Conservation (phyloP, 2,329 filamentous ascomycete genomes). For the Macrophomina phaseolina region DNA sequence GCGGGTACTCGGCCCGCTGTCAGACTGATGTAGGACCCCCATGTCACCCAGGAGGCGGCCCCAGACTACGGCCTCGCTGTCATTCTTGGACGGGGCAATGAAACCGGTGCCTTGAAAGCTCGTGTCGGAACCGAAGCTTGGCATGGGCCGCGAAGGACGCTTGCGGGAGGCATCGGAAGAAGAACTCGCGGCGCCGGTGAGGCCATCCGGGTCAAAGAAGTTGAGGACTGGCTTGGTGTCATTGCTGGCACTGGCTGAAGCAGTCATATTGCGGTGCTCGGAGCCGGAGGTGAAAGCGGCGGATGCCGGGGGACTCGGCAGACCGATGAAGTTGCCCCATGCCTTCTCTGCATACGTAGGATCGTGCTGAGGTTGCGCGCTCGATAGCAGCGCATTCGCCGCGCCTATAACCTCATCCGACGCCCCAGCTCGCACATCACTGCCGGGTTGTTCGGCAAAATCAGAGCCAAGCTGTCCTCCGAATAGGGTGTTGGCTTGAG, state of each 20-base stretch:
- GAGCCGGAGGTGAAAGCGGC: conserved; percentile 23
- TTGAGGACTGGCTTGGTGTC: conserved; percentile 7
- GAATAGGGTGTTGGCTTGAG: conserved; percentile 12
- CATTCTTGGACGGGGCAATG: conserved; percentile 31
- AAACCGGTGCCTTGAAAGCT: conserved; percentile 18
- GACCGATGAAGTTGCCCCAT: conserved; percentile 11
- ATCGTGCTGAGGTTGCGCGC: conserved; percentile 18
- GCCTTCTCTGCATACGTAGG: conserved; percentile 18
- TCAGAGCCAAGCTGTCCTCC: background rate
- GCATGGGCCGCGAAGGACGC: background rate
- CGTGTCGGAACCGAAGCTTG: conserved; percentile 26
- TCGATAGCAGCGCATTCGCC: conserved; percentile 23
- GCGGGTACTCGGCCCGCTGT: conserved; percentile 10
- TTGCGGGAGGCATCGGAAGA: background rate
- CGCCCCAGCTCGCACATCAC: background rate
- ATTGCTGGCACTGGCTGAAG: background rate
- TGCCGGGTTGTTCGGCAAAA: background rate
- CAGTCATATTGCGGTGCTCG: conserved; percentile 8
- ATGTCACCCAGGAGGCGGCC: conserved; percentile 34
- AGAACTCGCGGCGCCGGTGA: background rate
- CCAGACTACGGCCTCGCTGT: conserved; percentile 36
- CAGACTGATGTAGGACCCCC: conserved; percentile 3
- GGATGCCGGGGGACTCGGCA: conserved; percentile 25
- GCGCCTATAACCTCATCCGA: conserved; percentile 26
- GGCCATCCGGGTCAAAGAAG: conserved; percentile 11